These are phyloP conservation scores for Plasmopara muralis DNA, from an alignment of 352 stramenopile species.

Conservation along the genomic window DNA sequence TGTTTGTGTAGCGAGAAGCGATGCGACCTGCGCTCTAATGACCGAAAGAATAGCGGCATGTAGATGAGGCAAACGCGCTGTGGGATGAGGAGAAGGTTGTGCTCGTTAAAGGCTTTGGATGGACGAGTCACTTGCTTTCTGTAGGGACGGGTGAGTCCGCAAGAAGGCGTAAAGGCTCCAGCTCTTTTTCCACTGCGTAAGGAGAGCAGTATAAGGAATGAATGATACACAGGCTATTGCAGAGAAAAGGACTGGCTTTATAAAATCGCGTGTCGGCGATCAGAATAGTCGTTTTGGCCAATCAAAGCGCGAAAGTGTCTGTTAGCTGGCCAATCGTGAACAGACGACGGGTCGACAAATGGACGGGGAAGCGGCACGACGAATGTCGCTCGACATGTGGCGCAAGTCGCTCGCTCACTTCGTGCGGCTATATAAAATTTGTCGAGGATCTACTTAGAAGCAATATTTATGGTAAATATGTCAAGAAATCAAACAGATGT, in stretches of 20 bases:
- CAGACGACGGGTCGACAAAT: constrained; percentile 15
- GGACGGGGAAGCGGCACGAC: constrained; percentile 5
- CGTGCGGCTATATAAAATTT: background rate
- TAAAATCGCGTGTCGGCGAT: constrained; percentile 12
- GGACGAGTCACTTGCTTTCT: background rate
- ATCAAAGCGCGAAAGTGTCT: constrained; percentile 1
- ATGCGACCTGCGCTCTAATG: constrained; percentile 32
- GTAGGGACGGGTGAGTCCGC: background rate
- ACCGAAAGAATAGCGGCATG: constrained; percentile 66
- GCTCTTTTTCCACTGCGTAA: constrained; percentile 9
- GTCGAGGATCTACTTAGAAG: background rate
- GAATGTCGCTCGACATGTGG: constrained; percentile 18
- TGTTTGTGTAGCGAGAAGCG: constrained; percentile 71
- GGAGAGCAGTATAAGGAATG: constrained; percentile 27
- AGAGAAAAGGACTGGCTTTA: constrained; percentile 27
- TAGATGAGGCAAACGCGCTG: constrained; percentile 3
- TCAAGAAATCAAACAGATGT: constrained; percentile 9
- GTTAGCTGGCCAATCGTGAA: constrained; percentile 8
- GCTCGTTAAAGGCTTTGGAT: background rate
- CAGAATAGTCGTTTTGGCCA: constrained; percentile 13
- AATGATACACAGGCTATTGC: background rate
- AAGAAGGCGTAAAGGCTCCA: constrained; percentile 1
- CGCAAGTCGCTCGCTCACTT: constrained; percentile 14
- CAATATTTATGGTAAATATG: no score
- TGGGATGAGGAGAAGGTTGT: background rate